Percentiles rank a stretch among this genome's conserved stretches.
These are phyloP conservation scores for Laguncularia racemosa DNA, from an alignment of 345 rosid genomes.

Conservation along the genomic window DNA sequence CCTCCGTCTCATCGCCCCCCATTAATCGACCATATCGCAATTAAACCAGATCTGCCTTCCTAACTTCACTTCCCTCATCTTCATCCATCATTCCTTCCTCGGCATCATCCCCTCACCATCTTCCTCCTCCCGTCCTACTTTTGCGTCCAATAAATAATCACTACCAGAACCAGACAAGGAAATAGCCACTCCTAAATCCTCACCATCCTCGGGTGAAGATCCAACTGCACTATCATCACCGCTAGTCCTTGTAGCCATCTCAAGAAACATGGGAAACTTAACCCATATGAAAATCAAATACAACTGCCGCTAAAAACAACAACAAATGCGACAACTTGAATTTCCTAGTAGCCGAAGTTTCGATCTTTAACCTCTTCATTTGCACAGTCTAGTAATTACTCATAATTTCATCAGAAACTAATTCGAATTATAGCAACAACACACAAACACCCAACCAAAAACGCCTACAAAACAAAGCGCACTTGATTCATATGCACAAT, in stretches of 20 bases:
- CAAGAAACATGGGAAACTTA: conserved; percentile 77
- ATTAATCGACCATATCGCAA: conserved; percentile 69
- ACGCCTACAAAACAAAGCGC: too few relatives aligned
- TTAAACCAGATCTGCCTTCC: conserved; percentile 39
- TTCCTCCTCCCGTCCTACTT: conserved; percentile 53
- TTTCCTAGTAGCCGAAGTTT: conserved; percentile 50
- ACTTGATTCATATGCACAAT: too few relatives aligned
- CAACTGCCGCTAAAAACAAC: conserved; percentile 48
- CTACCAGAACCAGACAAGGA: conserved; percentile 45
- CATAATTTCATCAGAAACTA: too few relatives aligned
- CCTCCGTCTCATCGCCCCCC: conserved; percentile 57
- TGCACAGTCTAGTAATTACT: background rate
- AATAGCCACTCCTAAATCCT: conserved; percentile 51
- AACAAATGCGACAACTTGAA: conserved; percentile 71
- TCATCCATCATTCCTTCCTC: conserved; percentile 28
- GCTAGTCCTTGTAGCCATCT: conserved; percentile 57
- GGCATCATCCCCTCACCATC: conserved; percentile 51
- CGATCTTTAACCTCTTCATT: conserved; percentile 80
- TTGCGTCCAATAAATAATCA: conserved; percentile 58
- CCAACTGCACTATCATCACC: conserved; percentile 57
- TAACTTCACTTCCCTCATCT: conserved; percentile 21
- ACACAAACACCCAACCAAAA: too few relatives aligned
- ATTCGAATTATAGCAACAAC: too few relatives aligned
- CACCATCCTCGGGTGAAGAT: conserved; percentile 33
- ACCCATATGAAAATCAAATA: conserved; percentile 73